Percentiles rank a stretch among this genome's conserved stretches.
Evolutionary conservation across 306 rosid species (phyloP).

Genomic region (Prosopis cineraria): DNA sequence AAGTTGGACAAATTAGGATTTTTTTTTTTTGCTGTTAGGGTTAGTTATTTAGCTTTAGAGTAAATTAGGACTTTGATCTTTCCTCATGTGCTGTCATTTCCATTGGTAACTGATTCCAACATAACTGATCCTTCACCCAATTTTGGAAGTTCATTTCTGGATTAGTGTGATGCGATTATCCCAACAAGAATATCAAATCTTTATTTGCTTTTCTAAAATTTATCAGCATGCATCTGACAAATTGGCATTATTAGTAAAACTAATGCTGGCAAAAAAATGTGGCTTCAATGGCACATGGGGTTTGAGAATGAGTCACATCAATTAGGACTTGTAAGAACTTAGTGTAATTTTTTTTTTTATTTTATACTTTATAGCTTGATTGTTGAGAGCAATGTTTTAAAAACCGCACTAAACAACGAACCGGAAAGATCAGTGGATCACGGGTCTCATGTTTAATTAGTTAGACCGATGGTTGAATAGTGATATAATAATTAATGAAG

Average conservation of each 20-base stretch:
- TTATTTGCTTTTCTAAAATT: background rate
- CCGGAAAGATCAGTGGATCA: too few relatives aligned
- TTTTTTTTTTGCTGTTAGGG: background rate
- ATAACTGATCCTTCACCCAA: slow-evolving; percentile 11
- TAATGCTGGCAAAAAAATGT: too few relatives aligned
- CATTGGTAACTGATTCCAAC: slow-evolving; percentile 18
- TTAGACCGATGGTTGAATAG: too few relatives aligned
- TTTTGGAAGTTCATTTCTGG: slow-evolving; percentile 11
- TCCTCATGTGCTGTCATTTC: slow-evolving; percentile 30
- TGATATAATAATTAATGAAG: too few relatives aligned
- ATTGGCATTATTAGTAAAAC: background rate
- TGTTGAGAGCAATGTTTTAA: too few relatives aligned
- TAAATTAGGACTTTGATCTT: slow-evolving; percentile 8
- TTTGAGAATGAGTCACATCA: too few relatives aligned
- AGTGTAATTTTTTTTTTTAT: too few relatives aligned
- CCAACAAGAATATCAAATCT: background rate
- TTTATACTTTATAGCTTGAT: too few relatives aligned
- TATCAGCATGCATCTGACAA: background rate
- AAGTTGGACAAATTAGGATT: background rate
- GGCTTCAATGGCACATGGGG: too few relatives aligned
- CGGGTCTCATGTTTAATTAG: too few relatives aligned
- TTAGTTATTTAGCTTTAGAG: background rate
- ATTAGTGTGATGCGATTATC: background rate
- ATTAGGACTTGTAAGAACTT: too few relatives aligned
- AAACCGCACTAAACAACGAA: too few relatives aligned